phyloP scores from a whole-genome alignment of 768 basidiomycete species.

The Lactarius hatsudake region DNA sequence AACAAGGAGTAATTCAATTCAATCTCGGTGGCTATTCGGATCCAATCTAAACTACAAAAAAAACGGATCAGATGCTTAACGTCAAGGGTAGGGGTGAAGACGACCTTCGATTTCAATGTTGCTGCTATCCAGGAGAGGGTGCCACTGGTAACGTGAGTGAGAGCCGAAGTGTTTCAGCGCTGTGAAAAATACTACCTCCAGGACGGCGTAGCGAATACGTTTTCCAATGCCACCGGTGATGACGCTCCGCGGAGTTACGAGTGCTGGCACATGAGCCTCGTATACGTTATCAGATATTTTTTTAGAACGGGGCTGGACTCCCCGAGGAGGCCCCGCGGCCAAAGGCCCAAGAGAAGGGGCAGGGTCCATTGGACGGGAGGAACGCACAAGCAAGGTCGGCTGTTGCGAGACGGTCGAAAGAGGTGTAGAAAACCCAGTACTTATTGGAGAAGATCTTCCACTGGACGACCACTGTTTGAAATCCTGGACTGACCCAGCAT shows the following conservation, averaged over 20 bases:
- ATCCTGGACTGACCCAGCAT: conserved; percentile 73
- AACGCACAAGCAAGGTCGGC: conserved; percentile 52
- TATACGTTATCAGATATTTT: conserved; percentile 63
- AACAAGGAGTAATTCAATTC: conserved; percentile 84
- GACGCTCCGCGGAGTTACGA: conserved; percentile 74
- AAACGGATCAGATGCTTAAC: conserved; percentile 13
- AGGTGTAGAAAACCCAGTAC: conserved; percentile 27
- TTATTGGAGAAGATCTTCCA: conserved; percentile 43
- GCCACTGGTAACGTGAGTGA: conserved; percentile 56
- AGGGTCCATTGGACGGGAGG: conserved; percentile 63
- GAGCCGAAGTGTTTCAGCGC: conserved; percentile 11
- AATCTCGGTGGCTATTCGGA: conserved; percentile 86
- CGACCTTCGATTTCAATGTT: conserved; percentile 81
- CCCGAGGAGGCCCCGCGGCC: conserved; percentile 26
- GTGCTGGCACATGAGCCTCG: conserved; percentile 68
- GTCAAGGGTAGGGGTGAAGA: background rate
- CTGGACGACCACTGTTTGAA: conserved; percentile 76
- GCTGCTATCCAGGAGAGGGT: conserved; percentile 83
- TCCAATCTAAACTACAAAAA: conserved; percentile 62
- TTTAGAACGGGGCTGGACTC: conserved; percentile 36
- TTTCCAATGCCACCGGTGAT: conserved; percentile 61
- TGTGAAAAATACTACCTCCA: conserved; percentile 64
- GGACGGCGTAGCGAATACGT: conserved; percentile 79
- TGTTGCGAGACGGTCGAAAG: conserved; percentile 37
- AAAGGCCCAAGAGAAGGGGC: conserved; percentile 37